phyloP scores from a whole-genome alignment of 1,139 yeast genomes.

The Pichia sp. region DNA sequence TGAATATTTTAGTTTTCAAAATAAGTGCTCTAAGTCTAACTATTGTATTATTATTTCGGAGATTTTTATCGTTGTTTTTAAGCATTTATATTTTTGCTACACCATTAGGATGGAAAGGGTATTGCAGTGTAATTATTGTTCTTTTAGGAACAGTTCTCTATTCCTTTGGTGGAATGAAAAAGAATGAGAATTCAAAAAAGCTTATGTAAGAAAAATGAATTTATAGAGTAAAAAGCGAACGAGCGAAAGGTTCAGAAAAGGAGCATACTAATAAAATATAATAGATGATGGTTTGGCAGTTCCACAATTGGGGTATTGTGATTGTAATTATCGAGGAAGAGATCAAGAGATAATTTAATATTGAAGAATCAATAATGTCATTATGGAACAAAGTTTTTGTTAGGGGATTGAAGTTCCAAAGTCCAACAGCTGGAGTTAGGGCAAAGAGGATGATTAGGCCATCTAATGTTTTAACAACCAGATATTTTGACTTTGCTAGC shows the following conservation, averaged over 20 bases:
- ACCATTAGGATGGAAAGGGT: constrained; percentile 34
- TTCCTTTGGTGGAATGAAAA: constrained; percentile 2
- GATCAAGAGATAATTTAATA: neutral
- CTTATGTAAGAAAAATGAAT: neutral
- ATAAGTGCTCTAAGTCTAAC: constrained; percentile 58
- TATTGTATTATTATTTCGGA: constrained; percentile 53
- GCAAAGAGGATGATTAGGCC: neutral
- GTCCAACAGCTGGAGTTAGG: neutral
- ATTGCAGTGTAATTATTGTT: constrained; percentile 46
- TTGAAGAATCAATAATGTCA: neutral
- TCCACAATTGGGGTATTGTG: no score
- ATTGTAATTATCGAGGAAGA: no score
- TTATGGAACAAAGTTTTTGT: neutral
- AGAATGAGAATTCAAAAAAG: neutral
- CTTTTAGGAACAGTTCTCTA: constrained; percentile 52
- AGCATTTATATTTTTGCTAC: constrained; percentile 48
- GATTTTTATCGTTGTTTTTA: constrained; percentile 52
- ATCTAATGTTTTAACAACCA: neutral
- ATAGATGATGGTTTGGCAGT: no score
- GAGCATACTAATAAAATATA: no score
- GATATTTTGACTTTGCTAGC: neutral
- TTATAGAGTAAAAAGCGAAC: neutral
- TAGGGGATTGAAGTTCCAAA: neutral
- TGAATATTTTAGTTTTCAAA: constrained; percentile 52
- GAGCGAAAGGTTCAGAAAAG: no score